phyloP scores from a whole-genome alignment of 441 rosid genomes.

The Metrosideros polymorpha region DNA sequence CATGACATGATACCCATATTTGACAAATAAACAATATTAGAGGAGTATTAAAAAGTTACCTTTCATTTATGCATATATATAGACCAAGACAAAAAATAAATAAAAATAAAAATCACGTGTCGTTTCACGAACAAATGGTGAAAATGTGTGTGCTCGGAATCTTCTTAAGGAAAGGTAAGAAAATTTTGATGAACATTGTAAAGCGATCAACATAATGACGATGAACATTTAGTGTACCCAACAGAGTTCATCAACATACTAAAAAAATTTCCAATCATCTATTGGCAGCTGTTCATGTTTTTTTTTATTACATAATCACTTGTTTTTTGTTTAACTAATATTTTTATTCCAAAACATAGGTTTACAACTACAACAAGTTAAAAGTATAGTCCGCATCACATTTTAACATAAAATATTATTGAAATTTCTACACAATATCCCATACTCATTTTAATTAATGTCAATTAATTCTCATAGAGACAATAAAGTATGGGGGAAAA shows the following conservation, averaged over 20 bases:
- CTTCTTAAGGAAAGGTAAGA: background rate
- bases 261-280: background rate
- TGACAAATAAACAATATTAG: background rate
- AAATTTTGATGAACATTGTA: background rate
- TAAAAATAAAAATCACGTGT: too few species aligned
- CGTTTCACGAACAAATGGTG: background rate
- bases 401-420: background rate
- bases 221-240: background rate
- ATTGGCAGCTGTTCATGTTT: background rate
- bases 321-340: background rate
- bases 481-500: background rate
- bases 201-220: background rate
- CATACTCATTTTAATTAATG: background rate
- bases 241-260: too few species aligned
- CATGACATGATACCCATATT: background rate
- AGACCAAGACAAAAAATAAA: background rate
- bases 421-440: background rate
- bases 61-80: background rate
- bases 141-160: background rate
- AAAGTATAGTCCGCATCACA: background rate
- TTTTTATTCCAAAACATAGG: background rate
- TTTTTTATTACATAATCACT: background rate
- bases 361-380: too few species aligned
- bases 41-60: too few species aligned
- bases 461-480: background rate